Conservation (phyloP, 148 eudicot species). For the Vaccinium darrowii region DNA sequence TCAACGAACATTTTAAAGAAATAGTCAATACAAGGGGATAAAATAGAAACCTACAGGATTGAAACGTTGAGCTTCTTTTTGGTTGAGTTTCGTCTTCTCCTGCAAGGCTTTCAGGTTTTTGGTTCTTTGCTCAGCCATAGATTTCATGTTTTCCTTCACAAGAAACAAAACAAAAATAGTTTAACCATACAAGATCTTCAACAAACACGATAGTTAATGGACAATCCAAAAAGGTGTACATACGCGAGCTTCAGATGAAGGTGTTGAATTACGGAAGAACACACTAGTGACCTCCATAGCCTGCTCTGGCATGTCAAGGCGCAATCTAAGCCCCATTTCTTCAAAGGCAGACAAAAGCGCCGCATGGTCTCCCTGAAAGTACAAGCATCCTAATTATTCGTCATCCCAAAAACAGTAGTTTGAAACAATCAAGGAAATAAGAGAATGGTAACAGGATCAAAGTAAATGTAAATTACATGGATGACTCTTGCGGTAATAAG, state of each 20-base stretch:
- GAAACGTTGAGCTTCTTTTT: conserved; percentile 79
- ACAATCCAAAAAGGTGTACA: conserved; percentile 26
- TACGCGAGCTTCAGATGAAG: conserved; percentile 79
- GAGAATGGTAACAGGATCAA: neutral
- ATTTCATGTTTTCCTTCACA: conserved; percentile 63
- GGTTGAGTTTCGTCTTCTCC: conserved; percentile 77
- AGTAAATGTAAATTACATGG: neutral
- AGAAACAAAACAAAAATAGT: conserved; percentile 18
- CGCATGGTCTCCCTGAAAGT: conserved; percentile 90
- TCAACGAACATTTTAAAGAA: neutral
- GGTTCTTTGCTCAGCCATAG: conserved; percentile 61
- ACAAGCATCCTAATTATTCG: neutral
- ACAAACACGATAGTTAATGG: conserved; percentile 1
- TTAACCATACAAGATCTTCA: conserved; percentile 8
- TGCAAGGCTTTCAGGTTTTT: conserved; percentile 68
- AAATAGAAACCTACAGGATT: conserved; percentile 74
- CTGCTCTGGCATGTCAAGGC: conserved; percentile 94
- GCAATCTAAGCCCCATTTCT: conserved; percentile 95
- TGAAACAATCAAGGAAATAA: neutral
- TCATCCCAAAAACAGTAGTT: neutral
- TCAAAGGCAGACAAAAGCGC: conserved; percentile 95
- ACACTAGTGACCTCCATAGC: conserved; percentile 88
- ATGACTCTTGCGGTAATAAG: neutral
- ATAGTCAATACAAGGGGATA: conserved; percentile 1
- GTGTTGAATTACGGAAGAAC: conserved; percentile 82